Evolutionary conservation across 257 asterid species (phyloP), one percentile per base, ranked within the genome.

Genomic region (Jacaranda copaia): DNA sequence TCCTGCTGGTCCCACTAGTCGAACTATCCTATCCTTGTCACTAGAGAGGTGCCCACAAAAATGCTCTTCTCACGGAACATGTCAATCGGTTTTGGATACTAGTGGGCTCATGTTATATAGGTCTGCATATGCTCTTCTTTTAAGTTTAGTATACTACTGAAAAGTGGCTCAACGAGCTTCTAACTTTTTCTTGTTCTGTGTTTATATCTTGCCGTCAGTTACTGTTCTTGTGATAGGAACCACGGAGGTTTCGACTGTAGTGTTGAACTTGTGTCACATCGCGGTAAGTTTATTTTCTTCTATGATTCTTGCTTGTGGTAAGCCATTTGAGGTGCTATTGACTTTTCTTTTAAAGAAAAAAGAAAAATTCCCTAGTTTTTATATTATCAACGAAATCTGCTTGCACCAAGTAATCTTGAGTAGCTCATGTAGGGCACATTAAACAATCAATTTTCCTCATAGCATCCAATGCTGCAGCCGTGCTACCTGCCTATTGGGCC

Each of bases 231-330:
- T 80, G 97, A 89, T 84, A 84, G 94, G 73, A 82, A 86, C 88
- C 94, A 92, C 58, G 99, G 99, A 79, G 99, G 99, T 75, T 91
- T 96, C 72, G 99, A 96, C 85, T 93, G 98, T 83, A 81, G 96
- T 77, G 63, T 91, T 65, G 97, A 89, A 79, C 91, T 96, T 39
- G 99, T 96, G 55, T 87, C 99, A 1, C 97, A 78, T 83, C 83
- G 71, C 82, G 97, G 99, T 87, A 81, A 80, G 75, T 56, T 74
- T 42, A 46, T 77, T 59, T 62, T 12, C 20, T 70, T 70, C 40
- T 69, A 11, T 25, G 32, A 25, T 25, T 25, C 32, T 25, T 25
- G 32, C 32, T 25, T 25, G 32, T 25, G 32, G 32, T 25, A 25
- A 25, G 32, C 32, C 32, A 25, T 25, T 25, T 25, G 32, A 25